These are phyloP conservation scores for Amanita inopinata DNA, from an alignment of 768 basidiomycete genomes.

Conservation along the genomic window DNA sequence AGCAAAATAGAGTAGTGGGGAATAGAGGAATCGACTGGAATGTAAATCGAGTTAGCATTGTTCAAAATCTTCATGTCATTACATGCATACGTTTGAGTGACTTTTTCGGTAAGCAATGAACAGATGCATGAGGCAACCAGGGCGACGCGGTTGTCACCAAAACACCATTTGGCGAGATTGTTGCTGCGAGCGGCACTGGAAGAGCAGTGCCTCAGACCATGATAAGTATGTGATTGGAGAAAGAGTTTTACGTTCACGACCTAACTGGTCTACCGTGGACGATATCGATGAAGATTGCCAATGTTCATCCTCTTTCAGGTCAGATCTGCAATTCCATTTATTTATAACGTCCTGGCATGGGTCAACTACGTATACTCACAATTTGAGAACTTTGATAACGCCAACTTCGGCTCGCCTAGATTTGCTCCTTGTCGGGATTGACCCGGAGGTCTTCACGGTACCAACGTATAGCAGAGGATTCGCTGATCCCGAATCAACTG, in stretches of 20 bases:
- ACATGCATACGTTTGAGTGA: conserved; percentile 12
- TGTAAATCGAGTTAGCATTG: background rate
- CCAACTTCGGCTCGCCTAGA: conserved; percentile 37
- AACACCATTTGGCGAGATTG: conserved; percentile 47
- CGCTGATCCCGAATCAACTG: conserved; percentile 23
- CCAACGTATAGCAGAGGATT: conserved; percentile 34
- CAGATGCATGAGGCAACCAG: conserved; percentile 6
- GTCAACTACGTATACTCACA: conserved; percentile 29
- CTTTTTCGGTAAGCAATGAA: conserved; percentile 35
- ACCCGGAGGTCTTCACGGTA: conserved; percentile 37
- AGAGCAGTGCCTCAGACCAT: conserved; percentile 5
- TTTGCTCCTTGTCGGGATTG: conserved; percentile 23
- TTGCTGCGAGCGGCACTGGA: conserved; percentile 49
- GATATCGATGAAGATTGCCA: conserved; percentile 43
- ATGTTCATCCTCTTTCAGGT: conserved; percentile 36
- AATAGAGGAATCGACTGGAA: conserved; percentile 7
- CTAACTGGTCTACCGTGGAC: conserved; percentile 29
- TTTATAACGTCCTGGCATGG: conserved; percentile 4
- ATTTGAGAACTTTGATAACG: conserved; percentile 35
- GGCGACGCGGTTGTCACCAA: conserved; percentile 25
- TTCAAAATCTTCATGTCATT: background rate
- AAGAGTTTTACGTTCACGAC: conserved; percentile 39
- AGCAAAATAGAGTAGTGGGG: conserved; percentile 20
- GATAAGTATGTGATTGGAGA: background rate
- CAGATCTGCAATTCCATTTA: conserved; percentile 30